These are phyloP conservation scores for Boletus edulis DNA, from an alignment of 768 basidiomycete species.

Conservation along the genomic window DNA sequence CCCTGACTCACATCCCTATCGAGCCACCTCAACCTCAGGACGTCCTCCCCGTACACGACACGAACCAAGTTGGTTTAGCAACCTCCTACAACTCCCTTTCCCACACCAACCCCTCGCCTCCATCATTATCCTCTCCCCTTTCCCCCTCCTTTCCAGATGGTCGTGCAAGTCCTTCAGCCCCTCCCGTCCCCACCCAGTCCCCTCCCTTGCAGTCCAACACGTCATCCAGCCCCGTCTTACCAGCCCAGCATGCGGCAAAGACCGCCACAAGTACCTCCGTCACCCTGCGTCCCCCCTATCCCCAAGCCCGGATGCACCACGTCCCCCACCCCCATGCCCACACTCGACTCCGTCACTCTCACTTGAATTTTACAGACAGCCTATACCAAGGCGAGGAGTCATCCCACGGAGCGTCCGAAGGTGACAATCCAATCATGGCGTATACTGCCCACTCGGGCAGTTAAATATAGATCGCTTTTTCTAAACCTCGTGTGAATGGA, in stretches of 20 bases:
- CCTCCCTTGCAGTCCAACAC: slow-evolving; percentile 22
- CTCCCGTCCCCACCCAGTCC: slow-evolving; percentile 19
- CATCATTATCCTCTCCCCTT: slow-evolving; percentile 19
- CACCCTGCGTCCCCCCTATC: slow-evolving; percentile 58
- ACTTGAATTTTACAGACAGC: slow-evolving; percentile 43
- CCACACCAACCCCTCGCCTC: slow-evolving; percentile 25
- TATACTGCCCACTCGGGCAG: slow-evolving; percentile 39
- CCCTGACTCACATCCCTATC: neutral
- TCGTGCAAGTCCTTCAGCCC: slow-evolving; percentile 10
- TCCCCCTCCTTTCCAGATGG: slow-evolving; percentile 19
- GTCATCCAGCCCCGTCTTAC: slow-evolving; percentile 12
- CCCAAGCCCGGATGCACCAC: slow-evolving; percentile 67
- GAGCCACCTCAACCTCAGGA: slow-evolving; percentile 17
- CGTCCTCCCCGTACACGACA: slow-evolving; percentile 17
- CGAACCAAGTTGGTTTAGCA: slow-evolving; percentile 9
- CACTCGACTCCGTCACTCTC: slow-evolving; percentile 66
- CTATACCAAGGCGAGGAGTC: slow-evolving; percentile 34
- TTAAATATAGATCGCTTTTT: slow-evolving; percentile 1
- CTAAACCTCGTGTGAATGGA: slow-evolving; percentile 3
- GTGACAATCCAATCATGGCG: slow-evolving; percentile 48
- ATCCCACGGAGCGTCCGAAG: slow-evolving; percentile 22
- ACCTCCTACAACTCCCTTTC: slow-evolving; percentile 16
- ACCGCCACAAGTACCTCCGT: slow-evolving; percentile 38
- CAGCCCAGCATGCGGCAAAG: slow-evolving; percentile 28
- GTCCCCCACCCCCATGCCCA: slow-evolving; percentile 80